Base-by-base conservation (phyloP, 179 eudicot genomes). In the Silene vulgaris region DNA sequence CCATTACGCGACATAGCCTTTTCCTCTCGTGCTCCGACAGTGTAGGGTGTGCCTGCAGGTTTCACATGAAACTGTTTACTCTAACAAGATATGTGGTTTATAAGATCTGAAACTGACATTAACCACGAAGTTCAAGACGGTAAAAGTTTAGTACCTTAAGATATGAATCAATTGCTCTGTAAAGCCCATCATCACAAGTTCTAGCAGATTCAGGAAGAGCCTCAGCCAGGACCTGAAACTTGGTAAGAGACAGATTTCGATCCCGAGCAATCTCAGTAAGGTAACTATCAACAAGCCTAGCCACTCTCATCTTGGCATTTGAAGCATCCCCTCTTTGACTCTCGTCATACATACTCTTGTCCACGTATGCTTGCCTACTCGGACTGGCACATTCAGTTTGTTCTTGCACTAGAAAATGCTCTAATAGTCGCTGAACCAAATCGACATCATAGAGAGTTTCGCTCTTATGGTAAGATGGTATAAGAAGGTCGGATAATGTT, bases 201-300 rank as follows among this genome's bases (percentile, higher is more conserved):
- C 98, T 89, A 54, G 96, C 92, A 50, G 90, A 87, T 66, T 90
- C 97, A 0, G 97, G 98, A 84, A 94, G 86, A 21, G 97, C 89
- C 86, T 92, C 97, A 4, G 97, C 96, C 54, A 94, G 80, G 57
- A 92, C 98, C 80, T 92, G 98, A 85, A 94, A 94, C 78, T 92
- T 94, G 0, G 95, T 86, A 64, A 89, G 76, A 3, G 95, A 87
- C 6, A 94, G 84, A 69, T 82, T 89, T 63, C 88, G 80, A 40
- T 94, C 98, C 30, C 91, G 88, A 1, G 98, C 88, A 3, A 89
- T 90, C 85, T 94, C 98, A 0, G 98, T 89, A 2, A 94, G 82
- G 79, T 92, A 94, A 77, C 95, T 90, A 57, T 92, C 98, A 13
- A 92, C 86, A 16, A 94, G 90, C 81, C 90, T 89, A 0, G 98